Evolutionary conservation across 164 flowering plant species (phyloP).

Genomic region (Aristolochia contorta): DNA sequence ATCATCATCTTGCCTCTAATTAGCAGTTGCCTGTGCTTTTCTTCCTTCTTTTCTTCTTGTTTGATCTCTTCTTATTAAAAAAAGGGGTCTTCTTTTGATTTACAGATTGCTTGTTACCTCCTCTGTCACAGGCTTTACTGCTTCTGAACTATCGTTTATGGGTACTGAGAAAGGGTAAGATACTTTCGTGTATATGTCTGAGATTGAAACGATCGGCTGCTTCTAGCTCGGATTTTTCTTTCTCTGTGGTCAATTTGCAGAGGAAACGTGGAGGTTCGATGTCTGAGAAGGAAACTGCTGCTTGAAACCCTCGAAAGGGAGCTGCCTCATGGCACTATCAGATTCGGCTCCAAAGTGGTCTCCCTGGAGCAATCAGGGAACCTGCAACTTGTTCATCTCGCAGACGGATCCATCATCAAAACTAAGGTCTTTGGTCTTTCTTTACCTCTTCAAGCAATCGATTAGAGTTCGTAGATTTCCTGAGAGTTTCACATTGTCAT

Average conservation of each 20-base stretch:
- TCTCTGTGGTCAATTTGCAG: constrained; percentile 17
- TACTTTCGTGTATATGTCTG: background rate
- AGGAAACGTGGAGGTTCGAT: constrained; percentile 32
- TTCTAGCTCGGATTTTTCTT: background rate
- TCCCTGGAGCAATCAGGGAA: constrained; percentile 36
- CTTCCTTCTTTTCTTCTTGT: too few species aligned
- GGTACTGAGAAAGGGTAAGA: constrained; percentile 18
- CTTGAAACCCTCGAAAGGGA: constrained; percentile 47
- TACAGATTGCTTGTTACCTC: constrained; percentile 10
- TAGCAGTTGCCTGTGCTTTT: background rate
- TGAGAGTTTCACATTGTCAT: background rate
- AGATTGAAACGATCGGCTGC: background rate
- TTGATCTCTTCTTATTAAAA: too few species aligned
- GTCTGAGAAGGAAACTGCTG: constrained; percentile 39
- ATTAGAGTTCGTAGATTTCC: background rate
- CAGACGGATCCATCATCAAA: constrained; percentile 45
- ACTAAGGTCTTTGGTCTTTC: constrained; percentile 39
- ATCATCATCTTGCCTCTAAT: background rate
- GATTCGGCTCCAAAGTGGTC: constrained; percentile 56
- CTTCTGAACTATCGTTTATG: constrained; percentile 11
- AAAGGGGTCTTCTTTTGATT: background rate
- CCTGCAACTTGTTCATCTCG: constrained; percentile 46
- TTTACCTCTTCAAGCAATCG: background rate
- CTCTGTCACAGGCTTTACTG: constrained; percentile 11
- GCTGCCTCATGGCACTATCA: constrained; percentile 59